These are phyloP conservation scores for Lablab purpureus DNA, from an alignment of 306 rosid species.

Conservation along the genomic window DNA sequence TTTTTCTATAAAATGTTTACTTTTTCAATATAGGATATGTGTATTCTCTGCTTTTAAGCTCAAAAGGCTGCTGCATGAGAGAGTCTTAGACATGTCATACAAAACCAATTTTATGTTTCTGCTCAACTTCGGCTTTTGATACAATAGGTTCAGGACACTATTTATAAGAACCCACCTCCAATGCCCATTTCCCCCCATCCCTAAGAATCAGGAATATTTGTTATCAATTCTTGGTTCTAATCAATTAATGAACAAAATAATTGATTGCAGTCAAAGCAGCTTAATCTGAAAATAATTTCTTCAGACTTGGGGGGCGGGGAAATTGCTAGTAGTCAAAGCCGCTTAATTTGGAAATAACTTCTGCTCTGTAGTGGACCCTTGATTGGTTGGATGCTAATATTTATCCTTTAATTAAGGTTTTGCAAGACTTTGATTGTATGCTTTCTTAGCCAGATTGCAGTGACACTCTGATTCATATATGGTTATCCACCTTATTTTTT, in stretches of 20 bases:
- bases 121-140: neutral
- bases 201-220: neutral
- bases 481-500: slow-evolving; percentile 21
- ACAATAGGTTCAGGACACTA: slow-evolving; percentile 18
- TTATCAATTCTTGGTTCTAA: slow-evolving; percentile 7
- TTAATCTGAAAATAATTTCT: slow-evolving; percentile 5
- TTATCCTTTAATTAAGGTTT: neutral
- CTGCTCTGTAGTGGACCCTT: too few relatives aligned
- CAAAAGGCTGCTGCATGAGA: neutral
- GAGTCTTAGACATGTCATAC: neutral
- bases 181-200: neutral
- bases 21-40: neutral
- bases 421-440: neutral
- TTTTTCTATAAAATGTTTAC: slow-evolving; percentile 3
- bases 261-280: slow-evolving; percentile 26
- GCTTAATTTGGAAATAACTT: too few relatives aligned
- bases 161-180: slow-evolving; percentile 6
- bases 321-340: too few relatives aligned
- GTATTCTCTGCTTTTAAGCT: neutral
- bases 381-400: slow-evolving; percentile 1
- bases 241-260: slow-evolving; percentile 19
- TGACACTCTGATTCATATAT: slow-evolving; percentile 14
- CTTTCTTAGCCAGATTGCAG: slow-evolving; percentile 18
- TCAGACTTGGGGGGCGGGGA: too few relatives aligned
- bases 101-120: neutral